Percentiles rank a stretch among this genome's conserved stretches.
Conservation (phyloP, 2,329 filamentous ascomycete species). For the Pezicula radicicola region DNA sequence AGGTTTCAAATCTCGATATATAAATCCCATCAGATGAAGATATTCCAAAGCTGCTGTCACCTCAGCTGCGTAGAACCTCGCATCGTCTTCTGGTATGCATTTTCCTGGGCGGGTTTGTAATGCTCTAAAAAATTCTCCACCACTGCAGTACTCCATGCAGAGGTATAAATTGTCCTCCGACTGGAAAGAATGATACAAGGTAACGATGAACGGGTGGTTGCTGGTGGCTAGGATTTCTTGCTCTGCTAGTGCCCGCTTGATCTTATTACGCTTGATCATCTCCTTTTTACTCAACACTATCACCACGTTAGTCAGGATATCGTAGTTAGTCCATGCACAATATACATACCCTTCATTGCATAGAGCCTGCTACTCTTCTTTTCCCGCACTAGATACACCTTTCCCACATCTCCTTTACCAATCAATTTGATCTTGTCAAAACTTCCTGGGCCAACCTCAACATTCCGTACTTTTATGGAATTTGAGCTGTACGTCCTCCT, state of each 20-base stretch:
- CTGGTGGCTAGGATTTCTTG: constrained; percentile 98
- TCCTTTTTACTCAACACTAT: constrained; percentile 98
- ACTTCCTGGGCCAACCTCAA: constrained; percentile 90
- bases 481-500: constrained; percentile 97
- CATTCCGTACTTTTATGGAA: constrained; percentile 96
- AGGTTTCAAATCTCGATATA: constrained; percentile 95
- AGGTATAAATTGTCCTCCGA: constrained; percentile 97
- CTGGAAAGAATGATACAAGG: constrained; percentile 97
- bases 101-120: constrained; percentile 95
- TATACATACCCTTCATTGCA: constrained; percentile 87
- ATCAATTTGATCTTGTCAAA: constrained; percentile 99
- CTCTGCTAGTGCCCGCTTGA: constrained; percentile 95
- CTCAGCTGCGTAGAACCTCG: constrained; percentile 94
- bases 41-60: constrained; percentile 96
- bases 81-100: constrained; percentile 94
- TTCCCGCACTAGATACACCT: constrained; percentile 95
- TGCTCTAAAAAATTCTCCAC: constrained; percentile 96
- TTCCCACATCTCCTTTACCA: constrained; percentile 96
- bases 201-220: constrained; percentile 99
- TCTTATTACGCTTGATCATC: constrained; percentile 99
- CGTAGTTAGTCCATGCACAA: constrained; percentile 3
- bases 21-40: constrained; percentile 98
- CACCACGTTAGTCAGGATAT: constrained; percentile 20
- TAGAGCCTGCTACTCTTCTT: constrained; percentile 96
- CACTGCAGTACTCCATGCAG: constrained; percentile 99